Evolutionary conservation across 257 asterid species (phyloP).

Genomic region (Petunia axillaris): DNA sequence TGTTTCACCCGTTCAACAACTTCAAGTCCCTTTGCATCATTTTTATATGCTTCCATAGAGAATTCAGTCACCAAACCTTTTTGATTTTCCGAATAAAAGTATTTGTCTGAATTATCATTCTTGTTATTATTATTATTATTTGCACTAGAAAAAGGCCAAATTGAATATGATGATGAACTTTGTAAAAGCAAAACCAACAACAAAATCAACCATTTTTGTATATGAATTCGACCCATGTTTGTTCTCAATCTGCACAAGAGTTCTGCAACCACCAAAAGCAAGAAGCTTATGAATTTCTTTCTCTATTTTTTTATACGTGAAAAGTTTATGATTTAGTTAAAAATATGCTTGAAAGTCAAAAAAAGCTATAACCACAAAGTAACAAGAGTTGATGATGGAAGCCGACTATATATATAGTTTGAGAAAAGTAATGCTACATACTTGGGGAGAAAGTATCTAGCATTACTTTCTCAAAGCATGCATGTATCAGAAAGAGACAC

Average conservation of each 20-base stretch:
- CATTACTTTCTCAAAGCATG: not conserved
- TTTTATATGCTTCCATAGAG: conserved; percentile 57
- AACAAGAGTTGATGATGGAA: too few relatives aligned
- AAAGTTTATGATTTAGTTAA: not conserved
- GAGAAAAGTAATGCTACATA: not conserved
- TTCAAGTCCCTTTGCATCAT: conserved; percentile 48
- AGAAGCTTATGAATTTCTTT: not conserved
- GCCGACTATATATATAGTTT: too few relatives aligned
- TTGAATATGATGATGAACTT: conserved; percentile 33
- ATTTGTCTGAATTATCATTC: conserved; percentile 11
- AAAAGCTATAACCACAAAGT: not conserved
- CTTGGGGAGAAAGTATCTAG: conserved; percentile 18
- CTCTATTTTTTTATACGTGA: not conserved
- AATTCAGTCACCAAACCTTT: conserved; percentile 50
- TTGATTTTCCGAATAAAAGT: not conserved
- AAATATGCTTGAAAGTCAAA: not conserved
- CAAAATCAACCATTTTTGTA: not conserved
- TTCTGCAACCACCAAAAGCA: not conserved
- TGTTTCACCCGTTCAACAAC: conserved; percentile 53
- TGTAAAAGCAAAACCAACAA: conserved; percentile 44
- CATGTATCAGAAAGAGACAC: not conserved
- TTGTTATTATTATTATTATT: conserved; percentile 25
- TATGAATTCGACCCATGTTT: conserved; percentile 6
- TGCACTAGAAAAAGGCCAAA: conserved; percentile 52
- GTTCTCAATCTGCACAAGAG: not conserved